Percentiles rank a stretch among this genome's conserved stretches.
Evolutionary conservation across 495 filamentous ascomycete species (phyloP).

Genomic region (Penicillium coprophilum): DNA sequence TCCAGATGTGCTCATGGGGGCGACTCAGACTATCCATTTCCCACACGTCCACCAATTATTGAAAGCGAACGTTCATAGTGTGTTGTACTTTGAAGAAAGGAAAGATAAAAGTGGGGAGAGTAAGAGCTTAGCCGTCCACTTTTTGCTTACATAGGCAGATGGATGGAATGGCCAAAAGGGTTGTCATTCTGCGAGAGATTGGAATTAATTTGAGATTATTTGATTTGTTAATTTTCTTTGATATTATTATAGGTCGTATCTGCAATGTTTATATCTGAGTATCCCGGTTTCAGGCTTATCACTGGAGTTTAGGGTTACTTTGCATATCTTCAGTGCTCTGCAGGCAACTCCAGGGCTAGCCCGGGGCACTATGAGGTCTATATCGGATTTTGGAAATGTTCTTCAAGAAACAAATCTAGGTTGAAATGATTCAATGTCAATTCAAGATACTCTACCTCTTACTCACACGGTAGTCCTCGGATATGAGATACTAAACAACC

Average conservation of each 20-base stretch:
- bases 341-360: no score
- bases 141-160: slow-evolving; percentile 10
- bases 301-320: neutral
- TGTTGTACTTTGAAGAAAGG: neutral
- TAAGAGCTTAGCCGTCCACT: slow-evolving; percentile 1
- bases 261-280: neutral
- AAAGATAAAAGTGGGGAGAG: slow-evolving; percentile 1
- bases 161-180: slow-evolving; percentile 1
- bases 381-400: neutral
- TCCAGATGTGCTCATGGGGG: slow-evolving; percentile 38
- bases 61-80: neutral
- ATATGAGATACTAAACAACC: neutral
- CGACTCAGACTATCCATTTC: slow-evolving; percentile 30
- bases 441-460: neutral
- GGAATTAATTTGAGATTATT: neutral
- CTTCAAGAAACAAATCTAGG: neutral
- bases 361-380: neutral
- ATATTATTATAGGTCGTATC: no score
- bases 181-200: neutral
- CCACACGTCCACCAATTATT: slow-evolving; percentile 11
- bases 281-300: neutral
- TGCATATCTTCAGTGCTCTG: neutral
- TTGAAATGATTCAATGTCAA: neutral
- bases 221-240: no score
- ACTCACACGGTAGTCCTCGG: neutral